Evolutionary conservation across 495 filamentous ascomycete species (phyloP).

Genomic region (Tuber borchii): DNA sequence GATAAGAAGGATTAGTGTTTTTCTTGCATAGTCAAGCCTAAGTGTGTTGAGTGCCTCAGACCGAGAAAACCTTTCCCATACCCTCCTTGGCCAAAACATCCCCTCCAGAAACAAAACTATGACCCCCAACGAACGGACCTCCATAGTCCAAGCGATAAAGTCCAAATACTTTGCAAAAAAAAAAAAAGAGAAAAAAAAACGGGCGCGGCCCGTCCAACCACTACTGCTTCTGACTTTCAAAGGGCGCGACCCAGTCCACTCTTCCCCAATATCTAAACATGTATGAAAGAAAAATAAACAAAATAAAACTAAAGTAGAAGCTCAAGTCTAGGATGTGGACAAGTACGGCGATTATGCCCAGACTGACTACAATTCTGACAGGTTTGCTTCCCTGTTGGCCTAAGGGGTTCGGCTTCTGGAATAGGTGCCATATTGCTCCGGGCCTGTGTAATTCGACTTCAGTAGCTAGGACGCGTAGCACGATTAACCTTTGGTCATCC

Average conservation of each 20-base stretch:
- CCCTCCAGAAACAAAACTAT: no score
- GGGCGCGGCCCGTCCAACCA: background rate
- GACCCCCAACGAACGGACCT: no score
- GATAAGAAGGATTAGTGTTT: no score
- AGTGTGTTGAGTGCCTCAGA: no score
- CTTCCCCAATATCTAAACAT: rapidly evolving
- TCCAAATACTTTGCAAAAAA: no score
- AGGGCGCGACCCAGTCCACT: background rate
- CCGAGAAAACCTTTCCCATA: no score
- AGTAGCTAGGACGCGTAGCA: background rate
- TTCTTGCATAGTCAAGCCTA: no score
- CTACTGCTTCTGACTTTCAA: background rate
- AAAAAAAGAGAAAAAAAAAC: no score
- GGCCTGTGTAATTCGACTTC: background rate
- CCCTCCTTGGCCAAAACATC: no score
- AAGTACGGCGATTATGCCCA: background rate
- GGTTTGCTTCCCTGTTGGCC: rapidly evolving
- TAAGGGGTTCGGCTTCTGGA: background rate
- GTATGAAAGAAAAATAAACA: background rate
- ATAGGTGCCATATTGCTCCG: background rate
- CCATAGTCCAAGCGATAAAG: no score
- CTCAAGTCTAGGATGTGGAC: background rate
- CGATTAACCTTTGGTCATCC: background rate
- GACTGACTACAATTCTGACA: background rate
- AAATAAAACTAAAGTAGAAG: background rate